Evolutionary conservation across 805 yeast species (phyloP).

Genomic region (Candida nanaspora): DNA sequence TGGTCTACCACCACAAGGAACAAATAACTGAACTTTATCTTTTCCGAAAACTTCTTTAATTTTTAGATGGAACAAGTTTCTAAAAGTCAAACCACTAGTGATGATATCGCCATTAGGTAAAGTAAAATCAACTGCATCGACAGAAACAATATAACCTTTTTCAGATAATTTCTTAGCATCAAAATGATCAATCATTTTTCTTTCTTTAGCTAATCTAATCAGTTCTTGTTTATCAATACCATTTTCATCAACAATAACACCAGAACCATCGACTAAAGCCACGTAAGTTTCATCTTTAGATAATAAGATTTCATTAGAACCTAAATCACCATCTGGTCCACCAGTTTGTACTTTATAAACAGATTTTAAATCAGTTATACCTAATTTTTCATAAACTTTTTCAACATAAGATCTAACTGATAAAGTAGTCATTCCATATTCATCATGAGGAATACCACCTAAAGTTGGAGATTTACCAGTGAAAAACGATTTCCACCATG

Average conservation of each 20-base stretch:
- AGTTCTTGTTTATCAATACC: conserved; percentile 83
- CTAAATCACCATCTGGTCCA: conserved; percentile 98
- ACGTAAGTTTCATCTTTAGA: conserved; percentile 80
- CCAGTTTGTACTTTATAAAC: conserved; percentile 91
- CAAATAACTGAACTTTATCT: conserved; percentile 71
- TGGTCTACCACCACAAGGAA: conserved; percentile 99
- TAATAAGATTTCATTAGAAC: conserved; percentile 87
- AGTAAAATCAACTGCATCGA: conserved; percentile 74
- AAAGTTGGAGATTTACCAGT: conserved; percentile 89
- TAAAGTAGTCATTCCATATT: conserved; percentile 94
- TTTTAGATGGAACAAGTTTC: conserved; percentile 84
- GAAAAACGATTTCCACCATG: conserved; percentile 98
- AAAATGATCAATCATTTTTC: conserved; percentile 67
- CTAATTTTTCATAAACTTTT: conserved; percentile 73
- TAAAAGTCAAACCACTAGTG: conserved; percentile 79
- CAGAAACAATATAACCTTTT: conserved; percentile 74
- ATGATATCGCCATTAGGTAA: conserved; percentile 71
- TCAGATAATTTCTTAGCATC: conserved; percentile 60
- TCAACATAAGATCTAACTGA: conserved; percentile 90
- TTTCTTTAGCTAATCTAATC: conserved; percentile 64
- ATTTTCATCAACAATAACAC: conserved; percentile 86
- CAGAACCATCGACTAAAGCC: conserved; percentile 91
- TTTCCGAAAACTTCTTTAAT: conserved; percentile 52
- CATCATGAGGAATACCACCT: conserved; percentile 98
- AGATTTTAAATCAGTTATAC: conserved; percentile 42